Evolutionary conservation across 371 early-diverging fungal species (phyloP), one percentile per base, ranked within the genome.

Genomic region (Dichotomocladium elegans): DNA sequence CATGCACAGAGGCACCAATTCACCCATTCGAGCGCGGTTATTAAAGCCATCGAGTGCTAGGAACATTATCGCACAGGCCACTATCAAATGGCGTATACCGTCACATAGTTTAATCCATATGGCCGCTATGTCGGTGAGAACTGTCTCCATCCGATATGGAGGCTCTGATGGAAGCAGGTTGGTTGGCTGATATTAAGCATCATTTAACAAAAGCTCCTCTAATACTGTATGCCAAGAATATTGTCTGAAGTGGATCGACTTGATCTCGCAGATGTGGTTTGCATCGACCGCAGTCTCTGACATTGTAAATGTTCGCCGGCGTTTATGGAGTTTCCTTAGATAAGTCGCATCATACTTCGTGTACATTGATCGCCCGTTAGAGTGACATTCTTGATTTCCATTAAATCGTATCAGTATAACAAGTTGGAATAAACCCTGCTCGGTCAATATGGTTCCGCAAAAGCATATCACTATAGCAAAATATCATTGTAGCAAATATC

Each of bases 161-260:
- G 84, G 84, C 15, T 79, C 67, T 5, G 80, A 75, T 17, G 84
- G 84, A 17, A 75, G 74, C 3, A 79, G 78, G 33, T 76, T 66
- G 7, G 71, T 63, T 10, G 74, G 54, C 41, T 55, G 70, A 57
- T 72, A 83, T n/a, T 74, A 74, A 53, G 79, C 74, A 41, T 83
- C 84, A 34, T 83, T 79, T 0, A 73, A 55, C 7, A 83, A 60
- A 6, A 83, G 47, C 30, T 83, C 84, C 24, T 74, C 69, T 9
- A 83, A 47, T 2, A n/a, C n/a, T n/a, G n/a, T n/a, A 68, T 58
- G 6, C 61, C 47, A 22, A 79, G 49, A 33, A 83, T 63, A 3
- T 51, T 68, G 6, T 68, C 68, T 28, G 72, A 68, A 3, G 21
- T 0, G 7, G 37, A 17, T 15, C 37, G 5, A 15, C 21, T 14